Evolutionary conservation across 1,284 basidiomycete genomes (phyloP).

Genomic region (Moesziomyces antarcticus): DNA sequence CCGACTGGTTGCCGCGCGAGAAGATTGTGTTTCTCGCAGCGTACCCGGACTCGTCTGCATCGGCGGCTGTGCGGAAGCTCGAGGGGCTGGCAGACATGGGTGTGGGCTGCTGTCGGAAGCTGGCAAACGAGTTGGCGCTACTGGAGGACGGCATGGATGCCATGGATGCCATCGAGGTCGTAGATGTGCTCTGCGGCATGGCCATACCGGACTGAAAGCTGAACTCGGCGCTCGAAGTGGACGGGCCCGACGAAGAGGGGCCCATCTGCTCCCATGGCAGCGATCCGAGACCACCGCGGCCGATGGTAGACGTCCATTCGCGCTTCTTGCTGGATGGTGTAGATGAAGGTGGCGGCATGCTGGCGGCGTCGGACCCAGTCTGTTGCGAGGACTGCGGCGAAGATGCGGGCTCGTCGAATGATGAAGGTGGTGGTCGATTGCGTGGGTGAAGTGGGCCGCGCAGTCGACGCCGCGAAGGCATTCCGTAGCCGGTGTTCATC

Average conservation of each 20-base stretch:
- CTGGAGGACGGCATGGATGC: conserved; percentile 34
- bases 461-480: conserved; percentile 32
- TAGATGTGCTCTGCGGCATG: conserved; percentile 21
- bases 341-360: conserved; percentile 20
- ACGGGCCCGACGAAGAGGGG: conserved; percentile 25
- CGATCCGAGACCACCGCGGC: conserved; percentile 17
- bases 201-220: conserved; percentile 31
- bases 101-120: conserved; percentile 29
- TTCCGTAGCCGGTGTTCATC: conserved; percentile 45
- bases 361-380: neutral
- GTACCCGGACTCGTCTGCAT: conserved; percentile 19
- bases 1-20: conserved; percentile 32
- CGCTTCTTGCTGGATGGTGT: conserved; percentile 30
- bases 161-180: conserved; percentile 26
- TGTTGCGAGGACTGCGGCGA: conserved; percentile 1
- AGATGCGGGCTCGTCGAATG: conserved; percentile 6
- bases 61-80: conserved; percentile 36
- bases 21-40: conserved; percentile 26
- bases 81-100: conserved; percentile 34
- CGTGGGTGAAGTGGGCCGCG: conserved; percentile 38
- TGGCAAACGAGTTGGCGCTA: conserved; percentile 22
- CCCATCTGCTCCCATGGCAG: conserved; percentile 37
- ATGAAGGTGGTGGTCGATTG: conserved; percentile 18
- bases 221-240: conserved; percentile 16
- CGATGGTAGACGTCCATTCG: conserved; percentile 31